These are phyloP conservation scores for Xenosphaeropsis pyriputrescens DNA, from an alignment of 2,329 filamentous ascomycete species.

Conservation along the genomic window DNA sequence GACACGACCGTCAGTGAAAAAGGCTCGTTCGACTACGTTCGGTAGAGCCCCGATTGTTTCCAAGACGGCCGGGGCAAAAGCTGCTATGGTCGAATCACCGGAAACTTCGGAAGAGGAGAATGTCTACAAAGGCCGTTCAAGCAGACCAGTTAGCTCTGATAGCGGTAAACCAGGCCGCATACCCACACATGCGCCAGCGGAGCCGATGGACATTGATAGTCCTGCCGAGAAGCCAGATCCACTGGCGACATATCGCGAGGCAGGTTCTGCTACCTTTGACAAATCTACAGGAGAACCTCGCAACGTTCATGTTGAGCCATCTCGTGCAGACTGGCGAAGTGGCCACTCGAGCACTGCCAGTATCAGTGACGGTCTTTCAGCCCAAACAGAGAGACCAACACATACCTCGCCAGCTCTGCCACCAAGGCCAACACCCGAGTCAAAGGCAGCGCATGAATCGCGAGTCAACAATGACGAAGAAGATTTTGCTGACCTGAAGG, in stretches of 20 bases:
- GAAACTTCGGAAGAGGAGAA: slow-evolving; percentile 13
- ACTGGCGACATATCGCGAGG: not conserved
- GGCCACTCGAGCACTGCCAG: not conserved
- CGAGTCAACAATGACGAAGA: not conserved
- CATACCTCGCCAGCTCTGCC: not conserved
- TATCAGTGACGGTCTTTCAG: not conserved
- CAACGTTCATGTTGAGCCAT: slow-evolving; percentile 42
- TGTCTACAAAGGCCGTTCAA: slow-evolving; percentile 7
- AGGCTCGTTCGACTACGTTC: slow-evolving; percentile 6
- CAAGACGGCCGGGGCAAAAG: slow-evolving; percentile 5
- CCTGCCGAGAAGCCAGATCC: slow-evolving; percentile 16
- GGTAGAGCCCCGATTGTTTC: slow-evolving; percentile 10
- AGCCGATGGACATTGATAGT: slow-evolving; percentile 48
- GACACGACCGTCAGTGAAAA: slow-evolving; percentile 6
- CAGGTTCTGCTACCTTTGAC: not conserved
- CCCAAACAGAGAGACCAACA: not conserved
- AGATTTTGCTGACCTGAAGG: slow-evolving; percentile 25
- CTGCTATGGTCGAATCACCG: slow-evolving; percentile 13
- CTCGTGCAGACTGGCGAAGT: slow-evolving; percentile 36
- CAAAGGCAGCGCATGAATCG: not conserved
- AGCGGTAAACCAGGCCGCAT: slow-evolving; percentile 1
- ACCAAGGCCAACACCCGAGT: not conserved
- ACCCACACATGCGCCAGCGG: slow-evolving; percentile 26
- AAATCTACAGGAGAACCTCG: slow-evolving; percentile 20
- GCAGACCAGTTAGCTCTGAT: not conserved